A percentile compares a stretch with the other conserved stretches of the same genome.
phyloP scores from a whole-genome alignment of 164 flowering plant genomes.

The Sedum album region DNA sequence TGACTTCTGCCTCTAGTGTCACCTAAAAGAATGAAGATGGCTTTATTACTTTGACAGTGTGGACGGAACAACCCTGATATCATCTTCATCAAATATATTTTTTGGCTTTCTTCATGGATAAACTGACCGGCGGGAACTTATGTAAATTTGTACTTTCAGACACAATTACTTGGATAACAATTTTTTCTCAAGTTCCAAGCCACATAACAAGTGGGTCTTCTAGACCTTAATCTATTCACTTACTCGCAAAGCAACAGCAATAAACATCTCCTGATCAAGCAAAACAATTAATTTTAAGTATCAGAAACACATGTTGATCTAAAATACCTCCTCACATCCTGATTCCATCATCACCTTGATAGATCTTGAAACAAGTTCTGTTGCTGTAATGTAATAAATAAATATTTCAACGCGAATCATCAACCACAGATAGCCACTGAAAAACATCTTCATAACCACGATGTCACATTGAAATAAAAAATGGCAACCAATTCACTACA shows the following conservation, averaged over 20 bases:
- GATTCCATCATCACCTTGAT: constrained; percentile 93
- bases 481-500: neutral
- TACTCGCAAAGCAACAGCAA: too few species aligned
- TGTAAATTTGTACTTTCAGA: neutral
- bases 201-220: too few species aligned
- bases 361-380: constrained; percentile 30
- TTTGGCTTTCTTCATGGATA: neutral
- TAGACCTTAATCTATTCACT: too few species aligned
- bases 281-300: neutral
- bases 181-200: too few species aligned
- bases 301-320: neutral
- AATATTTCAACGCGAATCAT: neutral
- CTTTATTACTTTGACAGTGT: neutral
- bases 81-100: neutral
- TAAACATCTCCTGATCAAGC: too few species aligned
- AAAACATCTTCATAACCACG: neutral
- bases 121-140: neutral
- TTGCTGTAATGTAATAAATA: neutral
- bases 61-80: neutral
- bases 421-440: neutral
- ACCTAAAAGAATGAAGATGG: constrained; percentile 33
- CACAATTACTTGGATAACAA: too few species aligned
- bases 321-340: constrained; percentile 91
- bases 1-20: constrained; percentile 95
- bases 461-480: neutral